Evolutionary conservation across 1,139 yeast species (phyloP).

Genomic region (Saccharomyces hybrid): DNA sequence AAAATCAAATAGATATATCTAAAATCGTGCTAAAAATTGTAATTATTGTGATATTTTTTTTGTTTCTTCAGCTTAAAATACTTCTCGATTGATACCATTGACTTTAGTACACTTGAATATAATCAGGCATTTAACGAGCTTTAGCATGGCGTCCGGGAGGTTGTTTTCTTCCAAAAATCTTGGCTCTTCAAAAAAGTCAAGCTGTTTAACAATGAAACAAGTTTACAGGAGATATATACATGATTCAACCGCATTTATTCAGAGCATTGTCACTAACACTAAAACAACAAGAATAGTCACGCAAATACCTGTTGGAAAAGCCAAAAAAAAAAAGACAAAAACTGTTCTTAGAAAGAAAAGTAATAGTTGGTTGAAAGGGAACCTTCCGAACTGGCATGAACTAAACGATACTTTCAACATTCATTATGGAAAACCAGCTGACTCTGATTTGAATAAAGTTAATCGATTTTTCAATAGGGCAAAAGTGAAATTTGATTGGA

Average conservation of each 20-base stretch:
- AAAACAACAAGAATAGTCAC: background rate
- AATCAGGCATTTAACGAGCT: background rate
- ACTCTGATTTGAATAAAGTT: slow-evolving; percentile 28
- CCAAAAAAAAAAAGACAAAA: background rate
- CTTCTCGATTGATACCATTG: background rate
- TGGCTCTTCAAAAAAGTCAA: background rate
- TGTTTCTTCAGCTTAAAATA: background rate
- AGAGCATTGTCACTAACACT: background rate
- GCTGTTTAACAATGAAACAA: background rate
- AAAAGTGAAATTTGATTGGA: slow-evolving; percentile 50
- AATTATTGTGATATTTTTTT: background rate
- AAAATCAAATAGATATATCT: background rate
- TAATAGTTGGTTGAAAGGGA: background rate
- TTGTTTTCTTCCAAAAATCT: background rate
- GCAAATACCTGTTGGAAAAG: background rate
- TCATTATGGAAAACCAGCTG: slow-evolving; percentile 34
- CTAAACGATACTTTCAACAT: slow-evolving; percentile 14
- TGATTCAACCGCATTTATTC: background rate
- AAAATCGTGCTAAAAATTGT: background rate
- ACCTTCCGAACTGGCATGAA: slow-evolving; percentile 9
- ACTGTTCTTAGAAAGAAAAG: background rate
- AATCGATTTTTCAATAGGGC: slow-evolving; percentile 41
- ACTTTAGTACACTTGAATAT: background rate
- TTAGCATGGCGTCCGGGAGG: background rate
- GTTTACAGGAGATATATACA: background rate